phyloP scores from a whole-genome alignment of 345 rosid species.

The Moringa oleifera region DNA sequence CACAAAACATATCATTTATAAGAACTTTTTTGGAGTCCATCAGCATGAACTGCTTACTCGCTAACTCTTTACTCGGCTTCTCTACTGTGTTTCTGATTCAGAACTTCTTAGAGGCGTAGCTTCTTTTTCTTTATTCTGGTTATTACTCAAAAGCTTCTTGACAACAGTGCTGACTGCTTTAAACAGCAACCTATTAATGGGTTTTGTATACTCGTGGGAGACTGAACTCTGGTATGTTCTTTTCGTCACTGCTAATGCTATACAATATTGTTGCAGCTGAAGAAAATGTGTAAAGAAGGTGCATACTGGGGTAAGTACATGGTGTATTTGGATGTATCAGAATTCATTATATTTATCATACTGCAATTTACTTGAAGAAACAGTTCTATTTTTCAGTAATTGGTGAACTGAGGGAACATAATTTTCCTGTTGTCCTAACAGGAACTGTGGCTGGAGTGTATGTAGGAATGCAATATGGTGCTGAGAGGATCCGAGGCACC shows the following conservation, averaged over 20 bases:
- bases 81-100: too few relatives aligned
- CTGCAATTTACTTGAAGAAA: background rate
- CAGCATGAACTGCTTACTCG: too few relatives aligned
- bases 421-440: conserved; percentile 10
- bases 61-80: too few relatives aligned
- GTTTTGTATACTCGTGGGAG: background rate
- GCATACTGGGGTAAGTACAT: conserved; percentile 70
- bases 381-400: background rate
- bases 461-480: conserved; percentile 68
- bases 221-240: background rate
- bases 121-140: too few relatives aligned
- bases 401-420: background rate
- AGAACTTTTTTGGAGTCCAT: too few relatives aligned
- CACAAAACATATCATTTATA: too few relatives aligned
- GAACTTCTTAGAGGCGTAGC: too few relatives aligned
- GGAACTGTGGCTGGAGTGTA: conserved; percentile 73
- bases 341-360: background rate
- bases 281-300: conserved; percentile 88
- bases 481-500: conserved; percentile 64
- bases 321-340: background rate
- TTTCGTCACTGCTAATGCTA: background rate
- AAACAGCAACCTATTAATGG: background rate
- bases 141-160: too few relatives aligned
- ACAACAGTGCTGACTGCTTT: too few relatives aligned
- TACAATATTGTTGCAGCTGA: conserved; percentile 47